Evolutionary conservation across 208 protist genomes (phyloP).

Genomic region (Strigomonas culicis): DNA sequence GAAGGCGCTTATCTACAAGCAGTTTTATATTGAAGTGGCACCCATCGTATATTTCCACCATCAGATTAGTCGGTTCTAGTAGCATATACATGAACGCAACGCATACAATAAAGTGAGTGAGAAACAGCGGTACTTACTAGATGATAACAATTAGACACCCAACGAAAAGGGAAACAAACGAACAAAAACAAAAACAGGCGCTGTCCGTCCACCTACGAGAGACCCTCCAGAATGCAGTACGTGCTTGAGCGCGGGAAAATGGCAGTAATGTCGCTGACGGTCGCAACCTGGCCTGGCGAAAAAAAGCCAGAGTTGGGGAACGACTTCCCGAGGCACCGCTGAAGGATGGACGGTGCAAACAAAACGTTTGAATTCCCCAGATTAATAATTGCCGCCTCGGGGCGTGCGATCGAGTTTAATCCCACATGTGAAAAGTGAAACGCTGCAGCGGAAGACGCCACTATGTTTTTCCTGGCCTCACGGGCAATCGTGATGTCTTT

Average conservation of each 20-base stretch:
- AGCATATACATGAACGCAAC: too few relatives aligned
- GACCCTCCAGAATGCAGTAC: slow-evolving; percentile 75
- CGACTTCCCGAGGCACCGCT: slow-evolving; percentile 63
- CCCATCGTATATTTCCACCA: too few relatives aligned
- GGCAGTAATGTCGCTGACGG: slow-evolving; percentile 37
- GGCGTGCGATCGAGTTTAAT: slow-evolving; percentile 65
- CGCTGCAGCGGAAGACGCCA: slow-evolving; percentile 56
- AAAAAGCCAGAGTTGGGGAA: slow-evolving; percentile 72
- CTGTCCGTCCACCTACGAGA: slow-evolving; percentile 21
- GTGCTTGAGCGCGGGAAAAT: slow-evolving; percentile 74
- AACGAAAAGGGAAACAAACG: slow-evolving; percentile 12
- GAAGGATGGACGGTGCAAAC: slow-evolving; percentile 65
- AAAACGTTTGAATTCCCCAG: slow-evolving; percentile 50
- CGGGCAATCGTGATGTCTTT: slow-evolving; percentile 78
- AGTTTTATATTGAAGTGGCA: too few relatives aligned
- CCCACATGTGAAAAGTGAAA: slow-evolving; percentile 85
- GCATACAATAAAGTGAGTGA: slow-evolving; percentile 4
- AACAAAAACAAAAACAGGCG: neutral
- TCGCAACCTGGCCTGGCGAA: slow-evolving; percentile 67
- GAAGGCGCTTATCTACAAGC: too few relatives aligned
- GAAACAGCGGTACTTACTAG: neutral
- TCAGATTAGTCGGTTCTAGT: too few relatives aligned
- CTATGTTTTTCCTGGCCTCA: slow-evolving; percentile 62
- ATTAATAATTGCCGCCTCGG: slow-evolving; percentile 51
- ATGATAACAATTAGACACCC: slow-evolving; percentile 1